Base-by-base conservation (phyloP, 352 stramenopile species). In the Globisporangium cylindrosporum region DNA sequence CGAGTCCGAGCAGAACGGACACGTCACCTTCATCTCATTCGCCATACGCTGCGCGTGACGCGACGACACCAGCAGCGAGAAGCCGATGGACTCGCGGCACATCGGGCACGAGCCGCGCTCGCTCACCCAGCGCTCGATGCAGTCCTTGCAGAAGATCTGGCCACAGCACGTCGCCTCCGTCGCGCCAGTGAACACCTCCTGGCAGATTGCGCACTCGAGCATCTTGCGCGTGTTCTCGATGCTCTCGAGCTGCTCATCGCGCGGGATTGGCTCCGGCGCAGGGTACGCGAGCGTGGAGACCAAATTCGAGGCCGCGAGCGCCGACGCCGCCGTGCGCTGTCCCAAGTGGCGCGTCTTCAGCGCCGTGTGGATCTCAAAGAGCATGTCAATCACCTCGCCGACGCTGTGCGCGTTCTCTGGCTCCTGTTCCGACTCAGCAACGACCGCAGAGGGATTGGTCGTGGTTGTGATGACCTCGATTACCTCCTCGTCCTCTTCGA, bases 181-280 rank as follows among this genome's bases (percentile, higher is more conserved):
- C 0, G 87, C 87, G 7, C 71, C 67, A 0, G 80, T 88, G 57
- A 94, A 94, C 8, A 93, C 81, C 41, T 94, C 87, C 66, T 94
- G 87, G 70, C 87, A 94, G 60, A 94, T 92, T 22, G 87, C 85
- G 61, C 87, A 94, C 69, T 94, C 85, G 15, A 94, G 85, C 87
- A 94, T 94, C 75, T 92, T 92, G 59, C 83, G 75, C 18, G 82
- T 92, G 74, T 94, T 92, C 49, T 94, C 83, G 2, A 93, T 74
- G 22, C 83, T 77, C 58, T 94, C 85, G 20, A 92, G 69, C 73
- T 93, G 82, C 63, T 92, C 87, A 58, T 94, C 87, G 25, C 87
- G 81, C 3, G 85, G 84, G 29, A 93, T 84, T 0, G 82, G 79
- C 41, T 81, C 77, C 0, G 72, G 67, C 1, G 72, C 59, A 0